Evolutionary conservation across 2,329 filamentous ascomycete species (phyloP), one percentile per base, ranked within the genome.

Genomic region (Colletotrichum simmondsii): DNA sequence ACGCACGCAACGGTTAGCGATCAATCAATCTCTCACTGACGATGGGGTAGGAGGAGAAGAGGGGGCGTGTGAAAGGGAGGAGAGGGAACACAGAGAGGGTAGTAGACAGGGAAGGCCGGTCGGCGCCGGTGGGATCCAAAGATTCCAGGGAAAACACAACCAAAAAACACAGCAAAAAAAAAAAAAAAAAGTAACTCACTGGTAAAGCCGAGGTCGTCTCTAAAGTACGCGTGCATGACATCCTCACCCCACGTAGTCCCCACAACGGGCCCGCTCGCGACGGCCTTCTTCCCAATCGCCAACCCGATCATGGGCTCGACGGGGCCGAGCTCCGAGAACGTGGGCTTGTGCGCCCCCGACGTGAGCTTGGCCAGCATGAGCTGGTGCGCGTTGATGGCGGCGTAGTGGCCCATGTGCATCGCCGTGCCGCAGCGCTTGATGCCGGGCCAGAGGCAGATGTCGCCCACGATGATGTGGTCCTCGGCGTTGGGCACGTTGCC

Each of bases 371-470:
- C 78, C 57, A 90, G 80, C 78, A 93, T 90, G 28, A 86, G 83
- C 81, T 92, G 89, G 82, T 93, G 88, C 66, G 93, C 88, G 79
- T 95, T 95, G 65, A 87, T 82, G 7, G 90, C 93, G 3, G 89
- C 89, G 73, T 88, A 86, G 77, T 91, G 89, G 49, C 93, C 94
- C 85, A 92, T 91, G 78, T 93, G 89, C 88, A 95, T 94, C 42
- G 94, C 94, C 19, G 87, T 89, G 28, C 94, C 93, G 77, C 92
- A 94, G 57, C 94, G 92, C 85, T 95, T 95, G 83, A 96, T 95
- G 56, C 93, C 93, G 0, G 92, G 89, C 93, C 94, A 95, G 60
- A 85, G 84, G 37, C 88, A 89, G 19, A 93, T 84, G 78, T 96
- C 94, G 19, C 94, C 94, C 28, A 90, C 86, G 14, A 91, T 93